A percentile compares a stretch with the other conserved stretches of the same genome.
Evolutionary conservation across 768 basidiomycete genomes (phyloP).

Genomic region (Boletus vinaceobasis): DNA sequence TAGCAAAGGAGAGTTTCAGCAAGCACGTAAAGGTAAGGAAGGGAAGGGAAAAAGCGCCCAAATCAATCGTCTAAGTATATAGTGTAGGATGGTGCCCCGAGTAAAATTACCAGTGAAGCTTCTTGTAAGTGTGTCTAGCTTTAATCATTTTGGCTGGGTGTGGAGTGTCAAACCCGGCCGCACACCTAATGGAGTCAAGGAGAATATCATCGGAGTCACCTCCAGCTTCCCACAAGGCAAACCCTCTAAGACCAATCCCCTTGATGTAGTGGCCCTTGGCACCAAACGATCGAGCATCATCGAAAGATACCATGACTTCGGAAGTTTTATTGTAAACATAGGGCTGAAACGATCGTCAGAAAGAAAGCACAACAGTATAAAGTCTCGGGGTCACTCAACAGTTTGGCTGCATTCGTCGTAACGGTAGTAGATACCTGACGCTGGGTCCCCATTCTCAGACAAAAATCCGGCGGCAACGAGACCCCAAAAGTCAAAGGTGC

Average conservation of each 20-base stretch:
- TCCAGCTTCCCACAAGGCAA: slow-evolving; percentile 70
- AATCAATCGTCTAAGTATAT: background rate
- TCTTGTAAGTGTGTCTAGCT: background rate
- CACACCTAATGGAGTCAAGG: slow-evolving; percentile 50
- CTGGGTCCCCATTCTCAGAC: slow-evolving; percentile 23
- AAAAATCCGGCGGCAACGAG: slow-evolving; percentile 57
- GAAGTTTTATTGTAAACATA: slow-evolving; percentile 59
- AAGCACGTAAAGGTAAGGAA: background rate
- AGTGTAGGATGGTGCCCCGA: background rate
- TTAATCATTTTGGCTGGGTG: background rate
- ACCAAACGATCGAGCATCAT: slow-evolving; percentile 54
- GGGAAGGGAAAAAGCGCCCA: background rate
- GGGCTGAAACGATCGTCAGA: slow-evolving; percentile 42
- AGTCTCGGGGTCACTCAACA: slow-evolving; percentile 37
- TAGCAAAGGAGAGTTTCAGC: background rate
- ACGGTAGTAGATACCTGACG: slow-evolving; percentile 46
- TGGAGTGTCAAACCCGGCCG: slow-evolving; percentile 6
- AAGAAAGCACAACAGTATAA: background rate
- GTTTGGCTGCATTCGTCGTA: slow-evolving; percentile 72
- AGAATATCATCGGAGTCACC: slow-evolving; percentile 64
- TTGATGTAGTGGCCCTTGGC: slow-evolving; percentile 63
- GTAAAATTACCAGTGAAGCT: background rate
- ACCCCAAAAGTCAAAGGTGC: slow-evolving; percentile 59
- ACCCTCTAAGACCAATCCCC: slow-evolving; percentile 53
- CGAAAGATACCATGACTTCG: slow-evolving; percentile 62